Evolutionary conservation across 805 yeast species (phyloP).

Genomic region (Nakazawaea wickerhamii): DNA sequence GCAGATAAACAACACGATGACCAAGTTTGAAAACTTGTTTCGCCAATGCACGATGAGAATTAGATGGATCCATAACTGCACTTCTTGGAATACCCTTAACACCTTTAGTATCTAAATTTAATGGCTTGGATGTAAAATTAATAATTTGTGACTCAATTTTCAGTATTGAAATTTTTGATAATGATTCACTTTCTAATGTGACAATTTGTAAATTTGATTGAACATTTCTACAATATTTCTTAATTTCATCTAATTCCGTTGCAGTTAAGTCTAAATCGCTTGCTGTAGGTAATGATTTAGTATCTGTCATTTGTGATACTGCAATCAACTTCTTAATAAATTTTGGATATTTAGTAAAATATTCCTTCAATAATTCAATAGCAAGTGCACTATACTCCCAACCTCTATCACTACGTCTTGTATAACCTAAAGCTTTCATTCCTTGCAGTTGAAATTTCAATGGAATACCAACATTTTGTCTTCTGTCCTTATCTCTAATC

Average conservation of each 20-base stretch:
- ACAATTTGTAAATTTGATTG: conserved; percentile 50
- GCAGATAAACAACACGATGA: conserved; percentile 82
- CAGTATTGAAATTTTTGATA: conserved; percentile 59
- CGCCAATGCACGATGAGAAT: conserved; percentile 64
- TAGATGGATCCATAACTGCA: conserved; percentile 73
- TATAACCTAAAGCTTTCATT: conserved; percentile 83
- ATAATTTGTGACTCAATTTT: conserved; percentile 61
- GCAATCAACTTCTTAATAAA: conserved; percentile 37
- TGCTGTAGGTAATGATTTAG: conserved; percentile 31
- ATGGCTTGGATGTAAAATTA: conserved; percentile 38
- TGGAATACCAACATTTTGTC: conserved; percentile 72
- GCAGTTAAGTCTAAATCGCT: conserved; percentile 37
- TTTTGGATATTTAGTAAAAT: conserved; percentile 54
- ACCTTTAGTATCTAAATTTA: conserved; percentile 44
- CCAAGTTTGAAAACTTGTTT: conserved; percentile 79
- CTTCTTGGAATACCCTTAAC: conserved; percentile 79
- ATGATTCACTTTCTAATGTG: conserved; percentile 70
- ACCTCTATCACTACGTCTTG: conserved; percentile 54
- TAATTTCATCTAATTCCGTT: conserved; percentile 29
- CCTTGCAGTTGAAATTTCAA: conserved; percentile 77
- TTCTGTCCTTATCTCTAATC: conserved; percentile 48
- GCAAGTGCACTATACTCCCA: conserved; percentile 89
- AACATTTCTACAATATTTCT: conserved; percentile 43
- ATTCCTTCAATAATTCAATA: conserved; percentile 55
- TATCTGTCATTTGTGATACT: conserved; percentile 15